Conservation (phyloP, 2,329 filamentous ascomycete genomes). For the Dothideomycetes sp. region DNA sequence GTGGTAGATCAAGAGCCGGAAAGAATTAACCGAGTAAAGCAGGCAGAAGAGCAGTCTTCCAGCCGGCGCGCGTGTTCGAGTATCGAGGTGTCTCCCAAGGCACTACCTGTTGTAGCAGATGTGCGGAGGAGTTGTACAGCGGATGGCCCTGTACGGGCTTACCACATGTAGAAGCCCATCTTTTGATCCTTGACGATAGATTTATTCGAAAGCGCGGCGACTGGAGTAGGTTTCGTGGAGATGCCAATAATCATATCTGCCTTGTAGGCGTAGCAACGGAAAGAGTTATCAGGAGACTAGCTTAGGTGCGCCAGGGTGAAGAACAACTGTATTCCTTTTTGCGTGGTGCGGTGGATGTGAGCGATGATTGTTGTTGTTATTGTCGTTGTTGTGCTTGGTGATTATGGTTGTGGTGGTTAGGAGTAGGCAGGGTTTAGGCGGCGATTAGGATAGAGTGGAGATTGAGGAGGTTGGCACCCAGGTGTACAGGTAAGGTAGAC, state of each 20-base stretch:
- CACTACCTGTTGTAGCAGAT: slow-evolving; percentile 6
- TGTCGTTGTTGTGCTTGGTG: too few species aligned
- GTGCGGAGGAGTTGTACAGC: slow-evolving; percentile 10
- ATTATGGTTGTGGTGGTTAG: slow-evolving; percentile 1
- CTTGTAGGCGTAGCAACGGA: neutral
- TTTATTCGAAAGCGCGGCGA: slow-evolving; percentile 12
- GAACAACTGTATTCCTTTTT: neutral
- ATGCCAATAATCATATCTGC: slow-evolving; percentile 11
- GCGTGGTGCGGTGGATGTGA: slow-evolving; percentile 4
- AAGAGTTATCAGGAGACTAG: neutral
- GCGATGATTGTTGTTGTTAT: too few species aligned
- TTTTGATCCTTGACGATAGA: slow-evolving; percentile 4
- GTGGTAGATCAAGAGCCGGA: slow-evolving; percentile 15
- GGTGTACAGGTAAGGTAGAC: neutral
- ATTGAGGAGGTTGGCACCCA: too few species aligned
- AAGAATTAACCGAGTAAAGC: slow-evolving; percentile 14
- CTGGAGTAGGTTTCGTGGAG: slow-evolving; percentile 10
- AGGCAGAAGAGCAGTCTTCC: slow-evolving; percentile 12
- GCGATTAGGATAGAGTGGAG: slow-evolving; percentile 3
- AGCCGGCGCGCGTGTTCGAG: slow-evolving; percentile 10
- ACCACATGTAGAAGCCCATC: slow-evolving; percentile 14
- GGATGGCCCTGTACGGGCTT: slow-evolving; percentile 12
- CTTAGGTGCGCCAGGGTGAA: neutral
- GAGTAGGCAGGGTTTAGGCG: slow-evolving; percentile 8
- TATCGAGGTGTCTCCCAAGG: slow-evolving; percentile 7